A percentile compares a stretch with the other conserved stretches of the same genome.
These are phyloP conservation scores for Fusarium goolgardi DNA, from an alignment of 2,329 filamentous ascomycete species.

Conservation along the genomic window DNA sequence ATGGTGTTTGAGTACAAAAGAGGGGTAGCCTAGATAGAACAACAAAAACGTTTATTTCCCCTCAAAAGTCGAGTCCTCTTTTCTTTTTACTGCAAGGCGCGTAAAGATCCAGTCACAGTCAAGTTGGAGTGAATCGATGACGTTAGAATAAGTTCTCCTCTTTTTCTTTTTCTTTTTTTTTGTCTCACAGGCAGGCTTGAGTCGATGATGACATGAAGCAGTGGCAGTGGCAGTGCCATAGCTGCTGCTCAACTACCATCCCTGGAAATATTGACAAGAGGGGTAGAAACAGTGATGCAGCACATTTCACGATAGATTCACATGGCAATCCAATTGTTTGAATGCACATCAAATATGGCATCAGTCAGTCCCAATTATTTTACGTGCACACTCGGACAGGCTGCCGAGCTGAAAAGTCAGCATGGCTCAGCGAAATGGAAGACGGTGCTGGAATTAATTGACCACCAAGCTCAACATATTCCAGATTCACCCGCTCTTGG, in stretches of 20 bases:
- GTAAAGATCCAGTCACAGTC: slow-evolving; percentile 29
- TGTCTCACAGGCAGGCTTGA: neutral
- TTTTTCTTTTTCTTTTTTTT: slow-evolving; percentile 10
- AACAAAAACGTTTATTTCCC: neutral
- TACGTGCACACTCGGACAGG: slow-evolving; percentile 70
- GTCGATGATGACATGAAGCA: slow-evolving; percentile 25
- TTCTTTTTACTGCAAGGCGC: slow-evolving; percentile 1
- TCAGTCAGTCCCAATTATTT: slow-evolving; percentile 61
- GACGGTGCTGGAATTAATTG: slow-evolving; percentile 63
- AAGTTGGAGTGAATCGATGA: slow-evolving; percentile 25
- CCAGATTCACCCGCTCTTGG: slow-evolving; percentile 61
- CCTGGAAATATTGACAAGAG: neutral
- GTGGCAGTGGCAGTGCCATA: neutral
- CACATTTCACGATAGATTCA: slow-evolving; percentile 1
- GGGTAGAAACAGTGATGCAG: neutral
- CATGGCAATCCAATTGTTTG: too few species aligned
- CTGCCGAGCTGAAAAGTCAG: slow-evolving; percentile 52
- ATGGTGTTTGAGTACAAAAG: neutral
- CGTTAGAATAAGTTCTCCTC: slow-evolving; percentile 13
- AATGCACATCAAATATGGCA: slow-evolving; percentile 3
- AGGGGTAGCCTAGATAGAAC: slow-evolving; percentile 27
- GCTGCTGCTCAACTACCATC: neutral
- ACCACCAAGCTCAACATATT: slow-evolving; percentile 56
- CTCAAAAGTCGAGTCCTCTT: neutral
- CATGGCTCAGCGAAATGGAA: slow-evolving; percentile 49